Conservation (phyloP, 1,139 yeast species). For the Diutina siamensis region DNA sequence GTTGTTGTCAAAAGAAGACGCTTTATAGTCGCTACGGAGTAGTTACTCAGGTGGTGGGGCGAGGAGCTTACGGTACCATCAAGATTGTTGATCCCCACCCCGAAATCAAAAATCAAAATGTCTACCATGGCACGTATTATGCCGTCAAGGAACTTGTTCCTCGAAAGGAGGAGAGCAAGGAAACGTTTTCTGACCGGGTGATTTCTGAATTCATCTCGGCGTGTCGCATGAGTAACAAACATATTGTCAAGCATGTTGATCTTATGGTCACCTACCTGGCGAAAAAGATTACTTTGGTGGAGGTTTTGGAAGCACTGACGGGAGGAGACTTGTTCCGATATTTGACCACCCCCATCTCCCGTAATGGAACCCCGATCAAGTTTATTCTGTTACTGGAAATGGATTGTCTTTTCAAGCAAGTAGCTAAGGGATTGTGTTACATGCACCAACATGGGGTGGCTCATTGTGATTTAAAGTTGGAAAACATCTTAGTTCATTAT, state of each 20-base stretch:
- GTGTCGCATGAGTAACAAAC: slow-evolving; percentile 55
- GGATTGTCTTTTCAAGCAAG: slow-evolving; percentile 62
- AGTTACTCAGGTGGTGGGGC: slow-evolving; percentile 72
- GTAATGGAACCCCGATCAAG: slow-evolving; percentile 6
- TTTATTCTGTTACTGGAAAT: slow-evolving; percentile 29
- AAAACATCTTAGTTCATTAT: slow-evolving; percentile 37
- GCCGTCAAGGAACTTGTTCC: slow-evolving; percentile 61
- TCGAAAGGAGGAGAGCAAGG: slow-evolving; percentile 36
- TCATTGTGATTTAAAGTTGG: slow-evolving; percentile 64
- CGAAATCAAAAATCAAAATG: slow-evolving; percentile 10
- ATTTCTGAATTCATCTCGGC: slow-evolving; percentile 73
- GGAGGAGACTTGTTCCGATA: slow-evolving; percentile 56
- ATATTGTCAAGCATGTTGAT: slow-evolving; percentile 59
- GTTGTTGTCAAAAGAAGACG: slow-evolving; percentile 17
- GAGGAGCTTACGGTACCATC: slow-evolving; percentile 81
- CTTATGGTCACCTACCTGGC: slow-evolving; percentile 27
- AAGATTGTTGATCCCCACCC: slow-evolving; percentile 51
- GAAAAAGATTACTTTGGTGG: neutral
- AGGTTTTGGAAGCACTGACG: slow-evolving; percentile 69
- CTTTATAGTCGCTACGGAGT: slow-evolving; percentile 58
- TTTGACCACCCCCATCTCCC: slow-evolving; percentile 8
- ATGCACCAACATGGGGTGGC: slow-evolving; percentile 70
- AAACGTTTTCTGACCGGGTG: slow-evolving; percentile 54
- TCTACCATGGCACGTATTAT: slow-evolving; percentile 18
- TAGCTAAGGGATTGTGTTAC: slow-evolving; percentile 50